phyloP scores from a whole-genome alignment of 768 basidiomycete genomes.

The Sporobolomyces phaffii region DNA sequence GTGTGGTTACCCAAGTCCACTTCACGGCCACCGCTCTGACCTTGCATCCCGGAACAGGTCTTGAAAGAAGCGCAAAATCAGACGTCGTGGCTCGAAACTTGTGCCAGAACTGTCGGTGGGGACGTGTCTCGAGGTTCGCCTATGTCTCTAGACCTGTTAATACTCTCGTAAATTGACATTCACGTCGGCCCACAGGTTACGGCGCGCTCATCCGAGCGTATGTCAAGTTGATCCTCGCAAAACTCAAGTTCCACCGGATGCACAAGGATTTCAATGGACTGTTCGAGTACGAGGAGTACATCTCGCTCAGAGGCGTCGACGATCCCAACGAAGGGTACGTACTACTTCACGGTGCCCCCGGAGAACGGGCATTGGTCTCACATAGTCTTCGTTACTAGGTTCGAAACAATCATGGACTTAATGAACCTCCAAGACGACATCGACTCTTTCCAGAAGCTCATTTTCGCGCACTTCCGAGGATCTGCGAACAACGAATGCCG shows the following conservation, averaged over 20 bases:
- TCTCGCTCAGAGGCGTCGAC: slow-evolving; percentile 92
- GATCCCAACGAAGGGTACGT: slow-evolving; percentile 95
- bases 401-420: slow-evolving; percentile 94
- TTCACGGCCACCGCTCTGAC: too few species aligned
- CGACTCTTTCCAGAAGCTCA: slow-evolving; percentile 95
- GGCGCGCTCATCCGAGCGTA: slow-evolving; percentile 88
- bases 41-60: slow-evolving; percentile 53
- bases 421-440: slow-evolving; percentile 99
- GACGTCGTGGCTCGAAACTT: slow-evolving; percentile 96
- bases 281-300: slow-evolving; percentile 98
- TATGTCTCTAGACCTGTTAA: not conserved
- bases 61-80: slow-evolving; percentile 96
- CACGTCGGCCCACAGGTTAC: slow-evolving; percentile 58
- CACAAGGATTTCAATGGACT: slow-evolving; percentile 97
- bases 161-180: not conserved
- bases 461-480: slow-evolving; percentile 87
- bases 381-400: too few species aligned
- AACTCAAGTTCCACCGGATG: slow-evolving; percentile 89
- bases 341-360: too few species aligned
- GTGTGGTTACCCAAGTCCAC: slow-evolving; percentile 40
- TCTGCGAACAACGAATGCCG: slow-evolving; percentile 94
- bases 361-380: too few species aligned
- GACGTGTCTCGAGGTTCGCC: slow-evolving; percentile 64
- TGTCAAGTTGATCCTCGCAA: slow-evolving; percentile 89
- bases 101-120: slow-evolving; percentile 74